Evolutionary conservation across 208 protist genomes (phyloP), one percentile per base, ranked within the genome.

Genomic region (Trichomonas tenax): DNA sequence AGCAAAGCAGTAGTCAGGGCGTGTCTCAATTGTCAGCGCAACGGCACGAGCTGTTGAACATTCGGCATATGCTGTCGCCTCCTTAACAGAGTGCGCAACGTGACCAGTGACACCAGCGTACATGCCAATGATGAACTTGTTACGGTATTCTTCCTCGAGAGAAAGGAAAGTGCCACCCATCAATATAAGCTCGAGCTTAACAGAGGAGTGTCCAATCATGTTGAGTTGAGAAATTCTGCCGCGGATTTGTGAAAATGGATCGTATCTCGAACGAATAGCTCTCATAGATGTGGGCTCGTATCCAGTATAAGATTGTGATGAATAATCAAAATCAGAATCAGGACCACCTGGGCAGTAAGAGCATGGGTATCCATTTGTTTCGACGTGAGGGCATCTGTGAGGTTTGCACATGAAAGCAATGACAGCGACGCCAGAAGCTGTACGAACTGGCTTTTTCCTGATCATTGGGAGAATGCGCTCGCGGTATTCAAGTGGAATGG

Each of bases 101-200:
- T 98, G 98, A 15, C 98, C 98, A 0, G 97, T 98, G 10, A 98
- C 96, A 48, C 98, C 98, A 96, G 98, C 98, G 96, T 98, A 98
- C 36, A 99, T 97, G 90, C 98, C 98, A 72, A 97, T 97, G 81
- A 99, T 98, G 96, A 99, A 99, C 49, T 96, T 98, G 48, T 98
- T 98, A 40, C 99, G 97, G 97, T 99, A 99, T 1, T 97, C 97
- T 26, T 97, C 84, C 21, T 98, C 97, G 40, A 99, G 98, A 96
- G 98, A 99, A 98, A 99, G 99, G 98, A 99, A 99, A 34, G 99
- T 99, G 48, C 99, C 99, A 41, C 99, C 99, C 98, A 99, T 99
- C 96, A 99, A 98, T 45, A 99, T 98, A 81, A 99, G 98, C 97
- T 99, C 99, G 21, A 99, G 98, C 90, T 98, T 98, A 96, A 98